Evolutionary conservation across 208 protist genomes (phyloP), one percentile per base, ranked within the genome.

Genomic region (Strigomonas culicis): DNA sequence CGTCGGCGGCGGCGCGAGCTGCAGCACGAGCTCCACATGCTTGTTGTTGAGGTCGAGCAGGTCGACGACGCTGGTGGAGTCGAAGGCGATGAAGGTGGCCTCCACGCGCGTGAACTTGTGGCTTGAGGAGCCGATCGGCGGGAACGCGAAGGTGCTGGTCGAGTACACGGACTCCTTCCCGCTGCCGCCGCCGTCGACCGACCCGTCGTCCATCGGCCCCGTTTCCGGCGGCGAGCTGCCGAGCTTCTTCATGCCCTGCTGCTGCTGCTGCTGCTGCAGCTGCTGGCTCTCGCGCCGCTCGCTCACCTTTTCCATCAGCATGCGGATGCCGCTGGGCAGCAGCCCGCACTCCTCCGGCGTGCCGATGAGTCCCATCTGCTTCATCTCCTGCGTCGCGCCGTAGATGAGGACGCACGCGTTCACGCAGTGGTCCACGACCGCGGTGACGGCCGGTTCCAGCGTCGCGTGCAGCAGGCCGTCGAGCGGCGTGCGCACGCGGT

Each of bases 381-480:
- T 90, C 88, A 94, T 94, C 64, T 94, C 88, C 70, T 91, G 88
- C 52, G 88, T 94, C n/a, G 84, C 82, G 10, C 88, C 84, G 63
- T 92, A 94, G 1, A 94, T 76, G 27, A 94, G 68, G 39, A 91
- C 82, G 34, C 86, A 86, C 25, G 84, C 68, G 62, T 74, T 86
- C n/a, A 91, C 67, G 59, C 84, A 91, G 70, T 88, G 82, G 59
- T 94, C 88, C 4, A 91, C 63, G 22, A 91, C 84, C 4, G 75
- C 84, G 1, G 71, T 77, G 57, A 94, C 70, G 34, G 84, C 79
- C 0, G 88, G 88, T 30, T 74, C 55, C 43, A 94, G 51, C 31
- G 83, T 84, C 0, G 72, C 66, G 49, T 74, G 70, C 55, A 93
- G 49, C 62, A 91, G 53, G 28, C 75, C 70, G 47, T 88, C 79